These are phyloP conservation scores for Nevesoporus exiguus DNA, from an alignment of 768 basidiomycete species.

Conservation along the genomic window DNA sequence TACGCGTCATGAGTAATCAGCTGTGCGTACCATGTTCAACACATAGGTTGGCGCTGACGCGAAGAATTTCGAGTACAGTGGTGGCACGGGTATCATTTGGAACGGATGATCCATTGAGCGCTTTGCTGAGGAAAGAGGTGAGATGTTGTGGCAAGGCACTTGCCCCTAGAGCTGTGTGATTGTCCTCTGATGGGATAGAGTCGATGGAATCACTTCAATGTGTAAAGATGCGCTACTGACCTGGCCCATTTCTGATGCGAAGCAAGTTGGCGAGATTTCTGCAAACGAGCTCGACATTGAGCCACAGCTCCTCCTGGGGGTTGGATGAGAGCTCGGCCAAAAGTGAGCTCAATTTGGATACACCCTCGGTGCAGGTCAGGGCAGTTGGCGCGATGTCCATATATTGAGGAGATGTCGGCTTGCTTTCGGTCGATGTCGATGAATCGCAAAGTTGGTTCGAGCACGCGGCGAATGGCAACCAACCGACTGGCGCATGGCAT, in stretches of 20 bases:
- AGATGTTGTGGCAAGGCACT: constrained; percentile 63
- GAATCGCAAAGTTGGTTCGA: not conserved
- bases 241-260: constrained; percentile 50
- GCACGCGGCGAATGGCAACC: not conserved
- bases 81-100: constrained; percentile 45
- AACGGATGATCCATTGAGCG: constrained; percentile 47
- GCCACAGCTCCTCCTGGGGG: constrained; percentile 42
- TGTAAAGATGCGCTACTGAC: constrained; percentile 31
- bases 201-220: constrained; percentile 10
- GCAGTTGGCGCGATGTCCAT: constrained; percentile 19
- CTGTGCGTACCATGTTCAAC: constrained; percentile 68
- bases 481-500: not conserved
- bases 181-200: constrained; percentile 49
- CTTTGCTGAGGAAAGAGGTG: constrained; percentile 54
- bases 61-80: constrained; percentile 63
- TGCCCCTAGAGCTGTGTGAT: constrained; percentile 65
- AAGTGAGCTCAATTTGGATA: constrained; percentile 33
- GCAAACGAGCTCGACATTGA: constrained; percentile 46
- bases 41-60: constrained; percentile 80
- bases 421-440: not conserved
- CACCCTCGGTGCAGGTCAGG: constrained; percentile 28
- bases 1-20: not conserved
- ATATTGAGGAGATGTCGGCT: not conserved
- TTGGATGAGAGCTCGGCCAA: constrained; percentile 33
- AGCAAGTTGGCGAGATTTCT: constrained; percentile 61